phyloP scores from a whole-genome alignment of 2,329 filamentous ascomycete genomes.

The Sporothrix brasiliensis region DNA sequence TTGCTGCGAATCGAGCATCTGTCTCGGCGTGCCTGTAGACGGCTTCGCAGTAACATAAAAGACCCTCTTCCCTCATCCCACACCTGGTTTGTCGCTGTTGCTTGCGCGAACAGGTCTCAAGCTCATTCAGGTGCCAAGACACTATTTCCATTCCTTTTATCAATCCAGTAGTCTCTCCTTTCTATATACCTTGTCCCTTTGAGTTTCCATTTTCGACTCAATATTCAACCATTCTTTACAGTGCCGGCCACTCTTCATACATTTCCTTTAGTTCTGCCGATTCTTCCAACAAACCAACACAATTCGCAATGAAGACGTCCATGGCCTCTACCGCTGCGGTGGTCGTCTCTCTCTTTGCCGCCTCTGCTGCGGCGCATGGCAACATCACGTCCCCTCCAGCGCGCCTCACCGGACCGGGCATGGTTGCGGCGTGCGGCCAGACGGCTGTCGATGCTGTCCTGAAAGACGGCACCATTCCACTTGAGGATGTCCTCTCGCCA shows the following conservation, averaged over 20 bases:
- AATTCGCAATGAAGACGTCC: constrained; percentile 6
- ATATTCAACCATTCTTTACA: constrained; percentile 1
- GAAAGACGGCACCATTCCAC: constrained; percentile 44
- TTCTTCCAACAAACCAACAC: background rate
- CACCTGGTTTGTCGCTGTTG: background rate
- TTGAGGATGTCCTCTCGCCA: constrained; percentile 41
- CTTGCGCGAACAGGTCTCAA: background rate
- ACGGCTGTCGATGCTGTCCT: constrained; percentile 46
- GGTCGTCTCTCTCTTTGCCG: constrained; percentile 36
- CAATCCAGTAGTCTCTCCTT: constrained; percentile 15
- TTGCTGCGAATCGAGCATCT: background rate
- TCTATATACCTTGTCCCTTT: background rate
- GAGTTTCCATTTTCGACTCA: background rate
- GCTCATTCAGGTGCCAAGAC: background rate
- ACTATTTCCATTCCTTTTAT: background rate
- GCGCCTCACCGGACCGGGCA: constrained; percentile 50
- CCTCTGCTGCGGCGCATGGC: constrained; percentile 49
- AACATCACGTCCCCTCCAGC: constrained; percentile 48
- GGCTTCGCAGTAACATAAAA: background rate
- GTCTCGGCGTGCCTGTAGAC: background rate
- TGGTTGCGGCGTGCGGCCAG: constrained; percentile 50
- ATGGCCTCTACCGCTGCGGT: constrained; percentile 34
- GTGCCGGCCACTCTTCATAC: background rate
- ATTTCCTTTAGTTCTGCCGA: background rate
- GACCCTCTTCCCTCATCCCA: background rate